A percentile compares a stretch with the other conserved stretches of the same genome.
Evolutionary conservation across 441 rosid species (phyloP).

Genomic region (Adansonia grandidieri): DNA sequence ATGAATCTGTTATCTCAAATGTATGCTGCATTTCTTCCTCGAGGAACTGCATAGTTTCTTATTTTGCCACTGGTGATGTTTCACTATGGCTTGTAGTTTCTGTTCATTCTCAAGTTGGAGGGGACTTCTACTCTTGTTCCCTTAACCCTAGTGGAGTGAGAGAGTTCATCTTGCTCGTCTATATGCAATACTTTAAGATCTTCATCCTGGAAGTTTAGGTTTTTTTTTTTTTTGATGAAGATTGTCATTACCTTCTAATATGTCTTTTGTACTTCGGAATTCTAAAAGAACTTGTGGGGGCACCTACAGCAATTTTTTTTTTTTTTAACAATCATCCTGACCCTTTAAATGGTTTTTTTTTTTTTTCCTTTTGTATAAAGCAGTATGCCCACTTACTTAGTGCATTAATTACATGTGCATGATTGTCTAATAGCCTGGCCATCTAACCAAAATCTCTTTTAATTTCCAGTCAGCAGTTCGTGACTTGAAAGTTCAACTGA

Average conservation of each 20-base stretch:
- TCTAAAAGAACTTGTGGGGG: background rate
- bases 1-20: background rate
- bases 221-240: background rate
- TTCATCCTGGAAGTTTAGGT: background rate
- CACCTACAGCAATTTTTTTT: background rate
- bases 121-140: background rate
- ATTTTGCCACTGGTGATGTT: background rate
- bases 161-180: slow-evolving; percentile 1
- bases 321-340: background rate
- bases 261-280: background rate
- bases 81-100: slow-evolving; percentile 7
- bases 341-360: background rate
- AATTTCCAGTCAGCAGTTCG: slow-evolving; percentile 87
- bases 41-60: slow-evolving; percentile 6
- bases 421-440: slow-evolving; percentile 16
- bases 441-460: slow-evolving; percentile 30
- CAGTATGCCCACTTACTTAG: background rate
- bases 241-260: background rate
- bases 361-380: background rate
- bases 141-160: slow-evolving; percentile 9
- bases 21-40: background rate
- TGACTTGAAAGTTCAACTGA: slow-evolving; percentile 91
- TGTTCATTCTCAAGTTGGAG: slow-evolving; percentile 9
- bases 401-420: background rate
- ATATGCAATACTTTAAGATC: background rate